Conservation (phyloP, 1,284 basidiomycete species). For the Coniferiporia sulphurascens region DNA sequence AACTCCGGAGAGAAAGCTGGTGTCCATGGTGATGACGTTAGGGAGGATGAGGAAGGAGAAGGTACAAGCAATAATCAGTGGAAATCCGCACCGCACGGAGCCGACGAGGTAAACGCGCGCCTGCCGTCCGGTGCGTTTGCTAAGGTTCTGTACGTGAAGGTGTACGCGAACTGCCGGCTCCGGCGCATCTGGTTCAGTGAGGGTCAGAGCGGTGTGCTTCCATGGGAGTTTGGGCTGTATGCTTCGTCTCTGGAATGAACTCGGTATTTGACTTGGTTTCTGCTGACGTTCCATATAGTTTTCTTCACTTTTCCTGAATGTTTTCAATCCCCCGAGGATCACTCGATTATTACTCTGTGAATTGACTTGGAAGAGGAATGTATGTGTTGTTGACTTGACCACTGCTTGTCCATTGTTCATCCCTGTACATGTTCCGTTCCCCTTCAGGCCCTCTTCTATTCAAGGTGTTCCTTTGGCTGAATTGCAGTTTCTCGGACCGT, state of each 20-base stretch:
- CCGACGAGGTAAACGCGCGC: slow-evolving; percentile 24
- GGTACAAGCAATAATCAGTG: slow-evolving; percentile 7
- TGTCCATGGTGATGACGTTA: slow-evolving; percentile 27
- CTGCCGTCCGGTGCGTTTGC: slow-evolving; percentile 58
- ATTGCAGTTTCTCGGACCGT: too few relatives aligned
- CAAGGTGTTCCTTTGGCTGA: too few relatives aligned
- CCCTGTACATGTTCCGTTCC: too few relatives aligned
- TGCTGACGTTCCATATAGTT: too few relatives aligned
- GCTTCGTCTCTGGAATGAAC: slow-evolving; percentile 11
- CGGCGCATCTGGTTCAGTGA: slow-evolving; percentile 73
- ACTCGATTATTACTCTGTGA: too few relatives aligned
- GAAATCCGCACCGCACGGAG: neutral
- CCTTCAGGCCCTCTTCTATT: too few relatives aligned
- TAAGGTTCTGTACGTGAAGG: slow-evolving; percentile 64
- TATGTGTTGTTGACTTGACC: too few relatives aligned
- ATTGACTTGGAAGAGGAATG: too few relatives aligned
- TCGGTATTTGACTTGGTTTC: too few relatives aligned
- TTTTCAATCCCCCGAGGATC: too few relatives aligned
- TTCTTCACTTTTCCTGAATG: too few relatives aligned
- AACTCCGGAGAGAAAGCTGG: slow-evolving; percentile 3
- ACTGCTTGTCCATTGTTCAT: too few relatives aligned
- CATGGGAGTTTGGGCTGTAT: slow-evolving; percentile 70
- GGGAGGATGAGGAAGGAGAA: neutral
- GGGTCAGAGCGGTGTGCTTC: slow-evolving; percentile 38
- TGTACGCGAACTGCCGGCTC: slow-evolving; percentile 79